Evolutionary conservation across 1,284 basidiomycete genomes (phyloP), one percentile per base, ranked within the genome.

Genomic region (Abortiporus biennis): DNA sequence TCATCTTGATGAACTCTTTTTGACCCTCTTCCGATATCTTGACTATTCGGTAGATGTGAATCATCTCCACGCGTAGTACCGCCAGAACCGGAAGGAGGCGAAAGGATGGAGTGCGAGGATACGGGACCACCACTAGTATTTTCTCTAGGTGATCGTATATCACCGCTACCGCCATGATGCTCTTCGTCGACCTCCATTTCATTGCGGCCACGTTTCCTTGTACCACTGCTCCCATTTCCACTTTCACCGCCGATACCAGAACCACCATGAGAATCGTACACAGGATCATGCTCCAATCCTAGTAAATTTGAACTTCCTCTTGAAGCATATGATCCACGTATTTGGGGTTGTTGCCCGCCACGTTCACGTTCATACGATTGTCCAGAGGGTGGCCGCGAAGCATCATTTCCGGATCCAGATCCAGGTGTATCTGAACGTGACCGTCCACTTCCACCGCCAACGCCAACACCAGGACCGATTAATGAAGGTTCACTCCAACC

Each of bases 111-210:
- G n/a, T n/a, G n/a, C n/a, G n/a, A n/a, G n/a, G n/a, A n/a, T n/a
- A n/a, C n/a, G n/a, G n/a, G n/a, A n/a, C n/a, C n/a, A n/a, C n/a
- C n/a, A n/a, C n/a, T n/a, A n/a, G n/a, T 44, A 46, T 39, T 46
- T 42, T 53, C 52, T 30, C 38, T 52, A 41, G 48, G 49, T 44
- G 54, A 50, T 25, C 44, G 42, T 24, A 42, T 43, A 20, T 25
- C 49, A 31, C 43, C 36, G 22, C 44, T 24, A 19, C 30, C 17
- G 30, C 25, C 47, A 24, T 50, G 49, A 42, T 49, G 49, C 27
- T 76, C 62, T 23, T 53, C 62, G 43, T 68, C 76, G 40, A 76
- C 64, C 36, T 83, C 79, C 75, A 80, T 76, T 39, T 81, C 79
- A 39, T 71, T 70, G 46, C 76, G 66, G 47, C 63, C 68, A 44